Conservation (phyloP, 202 grass and related monocot genomes). For the Hordeum pubiflorum region DNA sequence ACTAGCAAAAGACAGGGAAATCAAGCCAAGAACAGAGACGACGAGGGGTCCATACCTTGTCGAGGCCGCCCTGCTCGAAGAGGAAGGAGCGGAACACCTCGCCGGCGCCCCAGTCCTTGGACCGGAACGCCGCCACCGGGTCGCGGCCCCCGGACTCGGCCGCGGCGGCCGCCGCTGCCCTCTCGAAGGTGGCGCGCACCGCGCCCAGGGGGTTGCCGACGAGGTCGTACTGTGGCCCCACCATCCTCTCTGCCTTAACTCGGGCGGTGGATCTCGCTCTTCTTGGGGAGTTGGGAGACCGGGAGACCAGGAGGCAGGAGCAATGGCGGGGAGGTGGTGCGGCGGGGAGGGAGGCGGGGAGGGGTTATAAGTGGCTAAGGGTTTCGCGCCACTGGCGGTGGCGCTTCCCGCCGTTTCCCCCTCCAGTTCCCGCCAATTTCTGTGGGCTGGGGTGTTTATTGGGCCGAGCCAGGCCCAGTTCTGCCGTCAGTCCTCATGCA, state of each 20-base stretch:
- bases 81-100: conserved; percentile 82
- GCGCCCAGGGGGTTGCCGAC: conserved; percentile 78
- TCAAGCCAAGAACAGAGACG: background rate
- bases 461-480: background rate
- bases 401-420: conserved; percentile 45
- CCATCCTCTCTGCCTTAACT: conserved; percentile 32
- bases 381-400: conserved; percentile 40
- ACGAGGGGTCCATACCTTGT: conserved; percentile 28
- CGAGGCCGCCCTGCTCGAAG: conserved; percentile 66
- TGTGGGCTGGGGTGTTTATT: background rate
- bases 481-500: background rate
- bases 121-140: conserved; percentile 59
- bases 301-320: background rate
- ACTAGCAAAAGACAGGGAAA: background rate
- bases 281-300: background rate
- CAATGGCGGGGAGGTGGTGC: background rate
- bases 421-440: conserved; percentile 33
- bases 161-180: conserved; percentile 41
- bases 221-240: conserved; percentile 78
- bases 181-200: conserved; percentile 77
- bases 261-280: background rate
- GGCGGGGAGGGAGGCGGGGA: background rate
- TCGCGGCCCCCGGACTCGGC: conserved; percentile 40
- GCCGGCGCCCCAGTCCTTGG: conserved; percentile 73
- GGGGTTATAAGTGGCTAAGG: conserved; percentile 1